phyloP scores from a whole-genome alignment of 2,329 filamentous ascomycete species.

The Sordariomycetes sp. region DNA sequence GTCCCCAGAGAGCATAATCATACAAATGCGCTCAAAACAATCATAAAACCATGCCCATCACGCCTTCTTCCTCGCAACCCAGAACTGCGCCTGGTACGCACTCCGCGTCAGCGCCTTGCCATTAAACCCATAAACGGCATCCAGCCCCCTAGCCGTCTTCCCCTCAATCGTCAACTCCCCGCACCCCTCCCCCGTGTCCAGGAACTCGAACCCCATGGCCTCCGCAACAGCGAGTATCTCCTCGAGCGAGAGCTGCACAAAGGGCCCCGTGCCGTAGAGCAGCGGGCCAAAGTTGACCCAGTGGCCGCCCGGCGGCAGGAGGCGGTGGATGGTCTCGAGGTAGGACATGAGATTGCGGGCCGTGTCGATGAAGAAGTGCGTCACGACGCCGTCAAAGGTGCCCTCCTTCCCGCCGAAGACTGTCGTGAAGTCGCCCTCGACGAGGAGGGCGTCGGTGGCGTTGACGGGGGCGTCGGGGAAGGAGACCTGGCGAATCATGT shows the following conservation, averaged over 20 bases:
- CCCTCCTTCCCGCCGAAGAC: constrained; percentile 16
- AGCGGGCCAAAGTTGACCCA: constrained; percentile 49
- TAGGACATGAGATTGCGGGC: constrained; percentile 44
- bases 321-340: constrained; percentile 37
- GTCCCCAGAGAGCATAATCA: too few species aligned
- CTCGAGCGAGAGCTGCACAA: constrained; percentile 42
- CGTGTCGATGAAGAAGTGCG: constrained; percentile 52
- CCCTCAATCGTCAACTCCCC: constrained; percentile 30
- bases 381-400: constrained; percentile 37
- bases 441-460: constrained; percentile 27
- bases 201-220: constrained; percentile 39
- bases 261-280: constrained; percentile 42
- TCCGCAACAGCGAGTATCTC: constrained; percentile 38
- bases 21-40: too few species aligned
- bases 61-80: constrained; percentile 28
- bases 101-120: constrained; percentile 36
- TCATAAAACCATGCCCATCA: neutral
- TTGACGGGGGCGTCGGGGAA: constrained; percentile 31
- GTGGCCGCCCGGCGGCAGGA: constrained; percentile 34
- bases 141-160: constrained; percentile 28
- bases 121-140: constrained; percentile 43
- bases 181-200: constrained; percentile 27
- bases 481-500: constrained; percentile 32
- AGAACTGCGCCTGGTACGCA: constrained; percentile 43
- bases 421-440: constrained; percentile 47